Evolutionary conservation across 805 yeast genomes (phyloP).

Genomic region (Wickerhamomyces silvicola): DNA sequence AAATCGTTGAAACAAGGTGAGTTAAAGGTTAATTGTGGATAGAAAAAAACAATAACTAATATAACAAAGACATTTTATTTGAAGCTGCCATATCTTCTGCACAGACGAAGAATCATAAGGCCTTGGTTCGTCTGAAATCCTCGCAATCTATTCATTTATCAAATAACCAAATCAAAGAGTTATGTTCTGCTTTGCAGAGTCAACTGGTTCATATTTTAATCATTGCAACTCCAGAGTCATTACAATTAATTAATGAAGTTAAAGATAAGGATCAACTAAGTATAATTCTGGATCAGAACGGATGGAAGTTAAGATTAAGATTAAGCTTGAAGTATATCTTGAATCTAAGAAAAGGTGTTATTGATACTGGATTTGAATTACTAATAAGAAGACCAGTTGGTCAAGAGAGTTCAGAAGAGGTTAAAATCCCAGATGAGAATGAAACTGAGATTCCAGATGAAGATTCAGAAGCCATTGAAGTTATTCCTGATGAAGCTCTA

Average conservation of each 20-base stretch:
- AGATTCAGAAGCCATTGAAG: slow-evolving; percentile 6
- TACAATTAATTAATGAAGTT: slow-evolving; percentile 3
- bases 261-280: slow-evolving; percentile 7
- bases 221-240: slow-evolving; percentile 9
- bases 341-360: slow-evolving; percentile 1
- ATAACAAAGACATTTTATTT: slow-evolving; percentile 4
- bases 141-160: slow-evolving; percentile 14
- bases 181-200: slow-evolving; percentile 10
- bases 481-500: slow-evolving; percentile 17
- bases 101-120: slow-evolving; percentile 13
- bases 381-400: no score
- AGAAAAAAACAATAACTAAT: slow-evolving; percentile 2
- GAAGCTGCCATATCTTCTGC: slow-evolving; percentile 17
- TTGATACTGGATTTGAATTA: not conserved
- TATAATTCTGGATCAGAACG: slow-evolving; percentile 7
- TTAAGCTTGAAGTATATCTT: slow-evolving; percentile 6
- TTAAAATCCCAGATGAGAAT: not conserved
- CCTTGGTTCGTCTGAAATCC: slow-evolving; percentile 11
- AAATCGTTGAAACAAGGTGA: slow-evolving; percentile 3
- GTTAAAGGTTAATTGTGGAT: not conserved
- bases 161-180: slow-evolving; percentile 13
- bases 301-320: slow-evolving; percentile 15
- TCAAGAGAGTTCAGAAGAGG: not conserved
- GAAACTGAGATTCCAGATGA: slow-evolving; percentile 3
- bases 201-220: slow-evolving; percentile 9